phyloP scores from a whole-genome alignment of 2,329 filamentous ascomycete species.

The Alternaria rosae region DNA sequence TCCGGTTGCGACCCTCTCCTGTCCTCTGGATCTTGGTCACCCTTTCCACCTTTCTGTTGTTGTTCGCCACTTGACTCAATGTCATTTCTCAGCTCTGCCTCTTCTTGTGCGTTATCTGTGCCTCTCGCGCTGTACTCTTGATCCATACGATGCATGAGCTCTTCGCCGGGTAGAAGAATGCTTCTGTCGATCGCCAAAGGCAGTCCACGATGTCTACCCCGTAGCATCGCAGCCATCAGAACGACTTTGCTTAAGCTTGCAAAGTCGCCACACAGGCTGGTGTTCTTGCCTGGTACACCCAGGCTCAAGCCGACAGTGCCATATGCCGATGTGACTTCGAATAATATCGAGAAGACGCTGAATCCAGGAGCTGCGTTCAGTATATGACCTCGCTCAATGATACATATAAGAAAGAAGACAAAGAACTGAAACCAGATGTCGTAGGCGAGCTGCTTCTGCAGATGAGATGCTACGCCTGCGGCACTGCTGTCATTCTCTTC shows the following conservation, averaged over 20 bases:
- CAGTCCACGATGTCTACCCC: conserved; percentile 39
- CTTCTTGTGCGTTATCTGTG: conserved; percentile 15
- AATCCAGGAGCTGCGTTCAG: conserved; percentile 46
- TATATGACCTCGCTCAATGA: conserved; percentile 66
- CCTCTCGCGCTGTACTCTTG: conserved; percentile 34
- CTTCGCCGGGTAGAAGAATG: conserved; percentile 42
- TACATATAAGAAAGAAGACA: conserved; percentile 66
- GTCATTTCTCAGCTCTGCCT: conserved; percentile 22
- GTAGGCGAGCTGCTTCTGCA: conserved; percentile 70
- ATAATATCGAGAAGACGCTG: conserved; percentile 50
- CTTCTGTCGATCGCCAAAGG: conserved; percentile 43
- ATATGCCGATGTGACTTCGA: conserved; percentile 66
- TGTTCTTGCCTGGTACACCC: conserved; percentile 62
- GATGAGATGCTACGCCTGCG: conserved; percentile 52
- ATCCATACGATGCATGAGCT: conserved; percentile 46
- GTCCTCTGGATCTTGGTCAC: conserved; percentile 24
- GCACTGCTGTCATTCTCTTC: conserved; percentile 48
- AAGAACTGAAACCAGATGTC: conserved; percentile 72
- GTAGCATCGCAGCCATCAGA: conserved; percentile 64
- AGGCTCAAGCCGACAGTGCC: conserved; percentile 68
- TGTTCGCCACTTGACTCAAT: conserved; percentile 25
- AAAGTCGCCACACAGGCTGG: conserved; percentile 64
- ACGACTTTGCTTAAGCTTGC: conserved; percentile 65
- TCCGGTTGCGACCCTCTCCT: conserved; percentile 5
- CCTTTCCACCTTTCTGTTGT: conserved; percentile 7